Base-by-base conservation (phyloP, 2,329 filamentous ascomycete species). In the Claviceps africana region DNA sequence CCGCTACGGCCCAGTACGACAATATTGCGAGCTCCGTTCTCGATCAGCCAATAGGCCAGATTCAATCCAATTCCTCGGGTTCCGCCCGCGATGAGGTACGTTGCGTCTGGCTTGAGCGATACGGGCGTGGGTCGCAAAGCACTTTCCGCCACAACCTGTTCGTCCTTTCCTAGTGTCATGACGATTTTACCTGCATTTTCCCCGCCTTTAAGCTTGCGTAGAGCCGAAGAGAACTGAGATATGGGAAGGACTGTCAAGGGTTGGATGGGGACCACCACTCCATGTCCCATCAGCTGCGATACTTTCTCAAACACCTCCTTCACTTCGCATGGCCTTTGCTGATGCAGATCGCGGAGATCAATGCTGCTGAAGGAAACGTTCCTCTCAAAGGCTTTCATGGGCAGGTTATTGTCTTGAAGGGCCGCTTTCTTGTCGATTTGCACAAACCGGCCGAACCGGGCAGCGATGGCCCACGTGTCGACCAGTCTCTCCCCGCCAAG, bases 131-230 rank as follows among this genome's bases (percentile, higher is more conserved):
- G 53, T 30, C 40, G 39, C 47, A 51, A 25, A n/a, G 45, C 43
- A 35, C 49, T 49, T 42, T 54, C 52, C 13, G 54, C 54, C 30
- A 48, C 40, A 21, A 56, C 51, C 9, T 52, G 44, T 25, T 57
- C 47, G 8, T 55, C 53, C 22, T 51, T 10, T 11, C 56, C 51
- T 17, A 64, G 53, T 1, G 60, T 55, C 2, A 72, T 52, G 21
- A 73, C 61, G 15, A 72, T 64, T 45, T 74, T 74, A 0, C 71
- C 72, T 3, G 64, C 65, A 48, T 71, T 67, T 4, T 65, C 62
- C 4, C 70, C 67, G 5, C 57, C 57, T 48, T 70, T 67, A 58
- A 75, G 66, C 22, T 65, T 58, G 2, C 68, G 62, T 54, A 75
- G 70, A 0, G 69, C 68, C 0, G 65, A 59, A 4, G 62, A 60